Evolutionary conservation across 129 eudicot species (phyloP).

Genomic region (Mikania micrantha): DNA sequence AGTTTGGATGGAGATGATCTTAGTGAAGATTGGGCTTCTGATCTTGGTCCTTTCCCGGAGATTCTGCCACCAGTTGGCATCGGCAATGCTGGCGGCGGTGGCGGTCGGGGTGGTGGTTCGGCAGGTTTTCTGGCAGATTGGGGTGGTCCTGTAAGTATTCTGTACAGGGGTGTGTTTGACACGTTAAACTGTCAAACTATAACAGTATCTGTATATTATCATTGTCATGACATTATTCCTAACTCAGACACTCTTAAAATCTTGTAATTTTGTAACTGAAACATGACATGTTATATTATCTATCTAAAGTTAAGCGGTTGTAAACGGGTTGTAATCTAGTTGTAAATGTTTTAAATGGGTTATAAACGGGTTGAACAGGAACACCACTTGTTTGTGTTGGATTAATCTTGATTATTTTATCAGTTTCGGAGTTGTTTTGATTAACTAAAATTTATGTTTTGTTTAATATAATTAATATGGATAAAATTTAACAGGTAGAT

Average conservation of each 20-base stretch:
- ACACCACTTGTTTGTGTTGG: no score
- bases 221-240: no score
- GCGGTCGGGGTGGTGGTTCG: conserved; percentile 1
- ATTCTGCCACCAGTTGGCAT: conserved; percentile 22
- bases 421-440: no score
- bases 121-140: not conserved
- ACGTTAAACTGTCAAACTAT: not conserved
- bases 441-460: no score
- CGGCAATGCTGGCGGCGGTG: not conserved
- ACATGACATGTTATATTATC: not conserved
- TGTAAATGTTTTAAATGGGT: not conserved
- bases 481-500: no score
- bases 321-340: not conserved
- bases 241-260: not conserved
- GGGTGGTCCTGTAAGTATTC: conserved; percentile 12
- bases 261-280: not conserved
- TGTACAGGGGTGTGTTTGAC: not conserved
- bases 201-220: not conserved
- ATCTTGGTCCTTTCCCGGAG: conserved; percentile 56
- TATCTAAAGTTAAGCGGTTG: not conserved
- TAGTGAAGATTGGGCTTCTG: conserved; percentile 46
- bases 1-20: conserved; percentile 45
- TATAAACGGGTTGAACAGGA: not conserved
- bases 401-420: no score
- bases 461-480: no score